Percentiles rank a stretch among this genome's conserved stretches.
Conservation (phyloP, 2,329 filamentous ascomycete species). For the Eutypa lata region DNA sequence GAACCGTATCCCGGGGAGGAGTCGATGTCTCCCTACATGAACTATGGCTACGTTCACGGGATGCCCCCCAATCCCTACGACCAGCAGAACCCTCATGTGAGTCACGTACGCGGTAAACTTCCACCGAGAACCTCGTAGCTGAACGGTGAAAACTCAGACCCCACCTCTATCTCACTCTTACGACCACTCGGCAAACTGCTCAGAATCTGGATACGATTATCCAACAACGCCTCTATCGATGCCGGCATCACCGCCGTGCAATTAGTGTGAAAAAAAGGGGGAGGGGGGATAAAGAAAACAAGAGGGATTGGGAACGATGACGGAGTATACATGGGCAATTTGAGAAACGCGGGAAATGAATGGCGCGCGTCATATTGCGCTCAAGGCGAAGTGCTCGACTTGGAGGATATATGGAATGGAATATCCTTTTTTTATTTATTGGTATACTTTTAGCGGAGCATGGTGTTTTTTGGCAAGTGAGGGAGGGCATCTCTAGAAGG, state of each 20-base stretch:
- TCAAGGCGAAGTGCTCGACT: constrained; percentile 9
- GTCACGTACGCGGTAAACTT: constrained; percentile 47
- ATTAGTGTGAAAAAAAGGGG: constrained; percentile 10
- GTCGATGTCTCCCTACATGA: constrained; percentile 63
- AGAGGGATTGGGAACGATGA: too few species aligned
- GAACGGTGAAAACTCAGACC: constrained; percentile 57
- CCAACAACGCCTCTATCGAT: constrained; percentile 72
- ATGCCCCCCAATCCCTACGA: constrained; percentile 63
- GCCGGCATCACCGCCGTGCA: constrained; percentile 59
- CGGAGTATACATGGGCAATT: neutral
- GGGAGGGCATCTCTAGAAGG: neutral
- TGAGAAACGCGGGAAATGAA: neutral
- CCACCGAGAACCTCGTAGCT: constrained; percentile 44
- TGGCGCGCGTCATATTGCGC: constrained; percentile 2
- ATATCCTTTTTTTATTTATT: neutral
- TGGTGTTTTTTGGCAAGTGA: neutral
- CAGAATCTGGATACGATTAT: constrained; percentile 61
- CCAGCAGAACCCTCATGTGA: constrained; percentile 72
- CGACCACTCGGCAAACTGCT: constrained; percentile 63
- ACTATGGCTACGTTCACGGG: constrained; percentile 62
- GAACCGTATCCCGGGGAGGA: constrained; percentile 57
- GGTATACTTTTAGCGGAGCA: neutral
- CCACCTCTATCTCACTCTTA: constrained; percentile 74
- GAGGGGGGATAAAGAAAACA: neutral
- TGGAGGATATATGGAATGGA: constrained; percentile 1